Evolutionary conservation across 495 filamentous ascomycete species (phyloP), one percentile per base, ranked within the genome.

Genomic region (Penicillium chermesinum): DNA sequence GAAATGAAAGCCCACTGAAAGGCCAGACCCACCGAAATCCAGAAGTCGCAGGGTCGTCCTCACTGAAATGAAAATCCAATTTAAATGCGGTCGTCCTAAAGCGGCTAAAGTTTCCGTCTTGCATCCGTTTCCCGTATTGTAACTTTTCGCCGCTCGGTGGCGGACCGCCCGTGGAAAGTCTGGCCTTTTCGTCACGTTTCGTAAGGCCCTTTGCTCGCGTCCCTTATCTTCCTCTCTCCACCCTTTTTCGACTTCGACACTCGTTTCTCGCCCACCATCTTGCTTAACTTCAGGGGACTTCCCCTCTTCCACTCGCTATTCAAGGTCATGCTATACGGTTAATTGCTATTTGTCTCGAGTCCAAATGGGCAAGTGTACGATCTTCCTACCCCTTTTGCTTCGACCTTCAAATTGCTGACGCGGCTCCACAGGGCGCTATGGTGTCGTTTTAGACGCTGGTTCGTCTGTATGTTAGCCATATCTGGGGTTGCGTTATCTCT

Each of bases 391-490:
- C 19, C 8, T 55, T 38, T 39, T 35, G 33, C 41, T 21, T 40
- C 38, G 36, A 38, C 17, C 7, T n/a, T n/a, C n/a, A 13, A 19
- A 17, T 42, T 19, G 34, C 52, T 41, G 41, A 46, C 22, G 36
- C 32, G 20, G 19, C 38, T 16, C 13, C 25, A 21, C 38, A 79
- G 77, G 79, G 77, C 71, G 75, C 52, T 85, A 83, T 67, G 82
- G 81, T 44, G 80, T 85, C 38, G 78, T 86, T 59, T 68, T 86
- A 49, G 82, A 86, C 73, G 82, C 82, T 53, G 82, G 82, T 47
- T 84, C 81, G 65, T 85, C 82, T 61, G 79, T 82, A 72, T 52
- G 73, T 70, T 27, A 18, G 19, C 9, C 2, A 32, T 2, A 14
- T 17, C 32, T 27, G 36, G 9, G 6, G 1, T n/a, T n/a, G 13